Evolutionary conservation across 331 rosid species (phyloP), one percentile per base, ranked within the genome.

Genomic region (Pyracantha coccinea): DNA sequence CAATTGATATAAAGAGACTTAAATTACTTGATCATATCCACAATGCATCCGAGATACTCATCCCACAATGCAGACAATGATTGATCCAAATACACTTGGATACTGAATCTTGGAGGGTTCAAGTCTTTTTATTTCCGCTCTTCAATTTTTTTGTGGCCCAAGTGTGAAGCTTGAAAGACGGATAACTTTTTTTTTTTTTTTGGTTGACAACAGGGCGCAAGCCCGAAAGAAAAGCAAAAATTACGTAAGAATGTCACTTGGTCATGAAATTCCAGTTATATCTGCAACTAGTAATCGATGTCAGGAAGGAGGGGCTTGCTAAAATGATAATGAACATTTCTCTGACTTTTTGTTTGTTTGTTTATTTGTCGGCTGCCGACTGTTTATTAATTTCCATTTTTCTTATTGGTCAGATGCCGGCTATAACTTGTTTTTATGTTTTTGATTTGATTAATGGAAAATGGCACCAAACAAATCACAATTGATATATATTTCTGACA

Each of bases 241-340:
- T 44, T 44, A 44, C 6, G 13, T 8, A 33, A 35, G 41, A 35
- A 35, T 8, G 8, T 35, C 41, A 35, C 3, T 3, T 7, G 12
- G 12, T 0, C 1, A 35, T 4, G 13, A 35, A 35, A 35, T 2
- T 0, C 13, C 1, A 35, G 4, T 1, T 35, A 35, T 35, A 35
- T 35, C 0, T 35, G 4, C 1, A 35, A 9, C 1, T 35, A 35
- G 13, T 9, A 35, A 35, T 4, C 4, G 1, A 35, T 0, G 1
- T 2, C 0, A 35, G 0, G 44, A 35, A 35, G 1, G 0, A 2
- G 1, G 12, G 2, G 44, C 44, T 35, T 2, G 4, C 13, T 35
- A 9, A 35, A 35, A 35, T 9, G 44, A 35, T 35, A 0, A 0
- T 35, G 44, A 12, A 14, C 6, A 1, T 62, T 59, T 7, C 0